Percentiles rank a stretch among this genome's conserved stretches.
Evolutionary conservation across 192 early-diverging fungal genomes (phyloP).

Genomic region (Dimargaris cristalligena): DNA sequence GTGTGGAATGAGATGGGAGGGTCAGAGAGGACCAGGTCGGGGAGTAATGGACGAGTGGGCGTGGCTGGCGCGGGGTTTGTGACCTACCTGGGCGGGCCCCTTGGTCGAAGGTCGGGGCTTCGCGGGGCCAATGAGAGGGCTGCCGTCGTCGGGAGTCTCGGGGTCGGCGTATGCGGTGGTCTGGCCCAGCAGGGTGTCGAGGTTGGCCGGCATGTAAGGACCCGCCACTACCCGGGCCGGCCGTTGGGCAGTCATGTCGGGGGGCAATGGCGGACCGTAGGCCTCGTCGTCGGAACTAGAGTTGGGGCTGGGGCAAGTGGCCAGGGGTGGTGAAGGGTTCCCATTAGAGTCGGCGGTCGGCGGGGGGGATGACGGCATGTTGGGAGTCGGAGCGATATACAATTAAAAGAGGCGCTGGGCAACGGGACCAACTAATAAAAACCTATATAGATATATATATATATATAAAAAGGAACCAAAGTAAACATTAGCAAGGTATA

Average conservation of each 20-base stretch:
- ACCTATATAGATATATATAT: neutral
- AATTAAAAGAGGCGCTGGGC: neutral
- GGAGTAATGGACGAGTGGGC: neutral
- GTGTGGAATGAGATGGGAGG: neutral
- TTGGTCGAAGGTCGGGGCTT: neutral
- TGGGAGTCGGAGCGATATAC: neutral
- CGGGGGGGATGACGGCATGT: neutral
- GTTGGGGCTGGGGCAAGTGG: too few species aligned
- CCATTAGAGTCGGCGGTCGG: neutral
- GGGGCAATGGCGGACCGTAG: slow-evolving; percentile 4
- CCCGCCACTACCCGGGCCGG: neutral
- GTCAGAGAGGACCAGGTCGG: neutral
- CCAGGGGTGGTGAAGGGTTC: neutral
- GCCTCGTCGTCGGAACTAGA: neutral
- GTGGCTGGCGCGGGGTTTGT: neutral
- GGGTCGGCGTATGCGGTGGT: neutral
- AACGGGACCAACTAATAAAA: neutral
- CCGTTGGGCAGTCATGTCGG: neutral
- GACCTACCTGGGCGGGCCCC: neutral
- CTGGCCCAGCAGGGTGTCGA: neutral
- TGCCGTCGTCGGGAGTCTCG: neutral
- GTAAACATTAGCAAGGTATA: neutral
- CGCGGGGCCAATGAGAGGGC: neutral
- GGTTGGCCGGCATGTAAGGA: slow-evolving; percentile 1
- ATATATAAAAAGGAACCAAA: neutral